These are phyloP conservation scores for Fraxinus angustifolia DNA, from an alignment of 305 asterid species.

Conservation along the genomic window DNA sequence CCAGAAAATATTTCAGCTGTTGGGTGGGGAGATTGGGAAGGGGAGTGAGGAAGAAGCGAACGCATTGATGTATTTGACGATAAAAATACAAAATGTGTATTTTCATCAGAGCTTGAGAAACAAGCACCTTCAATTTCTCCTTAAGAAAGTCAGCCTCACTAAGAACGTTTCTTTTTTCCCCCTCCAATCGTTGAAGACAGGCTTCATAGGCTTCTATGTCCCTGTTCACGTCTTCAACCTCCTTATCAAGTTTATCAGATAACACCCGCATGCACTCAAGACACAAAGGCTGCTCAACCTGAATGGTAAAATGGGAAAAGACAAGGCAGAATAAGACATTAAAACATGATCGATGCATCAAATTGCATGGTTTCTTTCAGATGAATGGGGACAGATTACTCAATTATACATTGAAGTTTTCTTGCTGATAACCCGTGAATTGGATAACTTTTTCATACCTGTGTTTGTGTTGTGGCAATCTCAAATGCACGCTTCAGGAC, in stretches of 20 bases:
- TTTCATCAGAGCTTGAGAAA: conserved; percentile 8
- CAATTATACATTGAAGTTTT: neutral
- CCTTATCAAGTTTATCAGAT: conserved; percentile 96
- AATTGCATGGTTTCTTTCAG: neutral
- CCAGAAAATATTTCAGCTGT: neutral
- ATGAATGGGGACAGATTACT: neutral
- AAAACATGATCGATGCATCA: neutral
- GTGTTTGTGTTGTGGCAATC: conserved; percentile 84
- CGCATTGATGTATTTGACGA: conserved; percentile 3
- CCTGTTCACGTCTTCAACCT: conserved; percentile 85
- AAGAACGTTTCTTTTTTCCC: conserved; percentile 78
- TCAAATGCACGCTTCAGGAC: conserved; percentile 88
- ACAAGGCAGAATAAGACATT: neutral
- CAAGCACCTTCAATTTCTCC: conserved; percentile 82
- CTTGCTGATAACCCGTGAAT: conserved; percentile 5
- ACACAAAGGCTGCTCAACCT: conserved; percentile 97
- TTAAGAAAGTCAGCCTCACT: conserved; percentile 86
- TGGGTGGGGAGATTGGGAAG: neutral
- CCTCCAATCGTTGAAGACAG: conserved; percentile 88
- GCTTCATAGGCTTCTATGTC: conserved; percentile 86
- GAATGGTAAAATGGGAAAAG: conserved; percentile 20
- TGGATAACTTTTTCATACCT: conserved; percentile 33
- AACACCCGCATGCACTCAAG: conserved; percentile 94
- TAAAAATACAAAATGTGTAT: neutral
- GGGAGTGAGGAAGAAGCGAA: neutral